These are phyloP conservation scores for Yamadazyma trypodendri DNA, from an alignment of 1,139 yeast genomes.

Conservation along the genomic window DNA sequence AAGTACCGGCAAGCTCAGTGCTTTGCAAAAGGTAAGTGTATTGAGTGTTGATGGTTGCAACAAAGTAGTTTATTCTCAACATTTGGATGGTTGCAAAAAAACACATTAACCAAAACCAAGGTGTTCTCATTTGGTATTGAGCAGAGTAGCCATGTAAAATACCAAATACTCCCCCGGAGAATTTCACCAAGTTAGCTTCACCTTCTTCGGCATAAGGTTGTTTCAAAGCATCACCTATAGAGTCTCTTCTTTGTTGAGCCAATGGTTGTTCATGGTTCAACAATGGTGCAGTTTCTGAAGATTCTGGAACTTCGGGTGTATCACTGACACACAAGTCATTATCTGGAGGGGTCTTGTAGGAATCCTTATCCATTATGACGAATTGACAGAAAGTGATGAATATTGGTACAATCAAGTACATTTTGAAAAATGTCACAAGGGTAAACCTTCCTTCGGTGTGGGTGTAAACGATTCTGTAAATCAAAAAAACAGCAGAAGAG, in stretches of 20 bases:
- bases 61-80: conserved; percentile 47
- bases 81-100: conserved; percentile 41
- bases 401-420: conserved; percentile 39
- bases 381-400: conserved; percentile 42
- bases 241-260: conserved; percentile 31
- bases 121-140: conserved; percentile 37
- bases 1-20: conserved; percentile 22
- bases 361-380: conserved; percentile 40
- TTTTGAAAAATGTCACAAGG: conserved; percentile 31
- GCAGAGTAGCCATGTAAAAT: conserved; percentile 45
- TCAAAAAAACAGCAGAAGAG: conserved; percentile 44
- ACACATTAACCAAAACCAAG: conserved; percentile 44
- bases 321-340: conserved; percentile 29
- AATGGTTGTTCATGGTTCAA: conserved; percentile 9
- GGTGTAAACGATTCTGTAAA: conserved; percentile 33
- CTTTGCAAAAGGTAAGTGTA: conserved; percentile 40
- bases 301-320: conserved; percentile 10
- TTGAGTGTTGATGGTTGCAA: conserved; percentile 46
- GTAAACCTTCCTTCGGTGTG: conserved; percentile 28
- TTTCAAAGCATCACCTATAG: conserved; percentile 47
- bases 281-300: conserved; percentile 24
- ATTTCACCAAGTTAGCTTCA: conserved; percentile 31
- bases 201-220: conserved; percentile 45
- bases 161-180: conserved; percentile 43
- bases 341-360: conserved; percentile 38